phyloP scores from a whole-genome alignment of 129 eudicot genomes.

The Saposhnikovia divaricata region DNA sequence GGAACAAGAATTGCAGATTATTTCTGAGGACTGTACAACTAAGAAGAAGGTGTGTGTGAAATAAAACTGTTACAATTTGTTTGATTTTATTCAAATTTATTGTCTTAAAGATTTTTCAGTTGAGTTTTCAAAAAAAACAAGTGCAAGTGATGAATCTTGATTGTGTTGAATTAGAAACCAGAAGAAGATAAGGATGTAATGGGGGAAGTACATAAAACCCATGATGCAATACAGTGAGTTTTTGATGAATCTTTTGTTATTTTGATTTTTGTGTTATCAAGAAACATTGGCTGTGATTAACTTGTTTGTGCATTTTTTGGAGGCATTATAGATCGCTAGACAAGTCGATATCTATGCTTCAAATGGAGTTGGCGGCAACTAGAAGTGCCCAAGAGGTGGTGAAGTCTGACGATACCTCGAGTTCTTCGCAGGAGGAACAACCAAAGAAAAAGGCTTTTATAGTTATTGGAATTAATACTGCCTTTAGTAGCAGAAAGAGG shows the following conservation, averaged over 20 bases:
- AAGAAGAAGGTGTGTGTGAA: slow-evolving; percentile 34
- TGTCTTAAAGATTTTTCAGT: neutral
- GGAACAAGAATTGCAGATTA: slow-evolving; percentile 64
- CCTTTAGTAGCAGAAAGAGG: slow-evolving; percentile 83
- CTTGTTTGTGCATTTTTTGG: neutral
- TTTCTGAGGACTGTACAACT: slow-evolving; percentile 56
- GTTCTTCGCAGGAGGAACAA: slow-evolving; percentile 27
- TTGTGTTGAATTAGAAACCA: slow-evolving; percentile 25
- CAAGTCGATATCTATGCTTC: slow-evolving; percentile 68
- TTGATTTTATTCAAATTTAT: neutral
- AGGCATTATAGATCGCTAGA: slow-evolving; percentile 58
- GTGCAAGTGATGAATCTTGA: neutral
- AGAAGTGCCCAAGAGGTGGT: slow-evolving; percentile 42
- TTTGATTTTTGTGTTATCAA: neutral
- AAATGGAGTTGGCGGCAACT: slow-evolving; percentile 65
- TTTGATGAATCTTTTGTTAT: neutral
- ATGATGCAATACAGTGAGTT: slow-evolving; percentile 82
- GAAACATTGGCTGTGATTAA: neutral
- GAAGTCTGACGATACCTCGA: slow-evolving; percentile 9
- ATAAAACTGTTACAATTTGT: neutral
- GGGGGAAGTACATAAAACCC: slow-evolving; percentile 76
- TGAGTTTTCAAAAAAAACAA: neutral
- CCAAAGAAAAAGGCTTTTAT: slow-evolving; percentile 44
- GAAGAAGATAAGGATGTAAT: slow-evolving; percentile 48
- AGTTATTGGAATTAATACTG: slow-evolving; percentile 91